Evolutionary conservation across 805 yeast species (phyloP).

Genomic region (Brettanomyces sp.): DNA sequence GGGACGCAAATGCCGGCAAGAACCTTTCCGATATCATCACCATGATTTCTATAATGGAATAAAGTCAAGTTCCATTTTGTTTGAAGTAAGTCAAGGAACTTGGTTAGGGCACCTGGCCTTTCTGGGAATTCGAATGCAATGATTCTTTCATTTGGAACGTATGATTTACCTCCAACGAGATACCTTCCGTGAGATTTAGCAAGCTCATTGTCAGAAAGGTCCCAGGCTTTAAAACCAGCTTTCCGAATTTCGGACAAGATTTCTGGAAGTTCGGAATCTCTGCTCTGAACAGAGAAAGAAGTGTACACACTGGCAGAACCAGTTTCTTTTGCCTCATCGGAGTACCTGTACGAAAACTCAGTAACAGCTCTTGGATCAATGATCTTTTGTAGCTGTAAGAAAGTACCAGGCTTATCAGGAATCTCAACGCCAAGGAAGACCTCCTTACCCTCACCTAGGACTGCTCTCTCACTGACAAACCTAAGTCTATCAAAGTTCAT

Average conservation of each 20-base stretch:
- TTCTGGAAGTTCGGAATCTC: slow-evolving; percentile 59
- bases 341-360: slow-evolving; percentile 84
- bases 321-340: slow-evolving; percentile 28
- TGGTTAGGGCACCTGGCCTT: slow-evolving; percentile 87
- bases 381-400: slow-evolving; percentile 62
- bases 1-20: slow-evolving; percentile 88
- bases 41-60: slow-evolving; percentile 96
- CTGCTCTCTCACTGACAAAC: slow-evolving; percentile 95
- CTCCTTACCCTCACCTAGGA: slow-evolving; percentile 96
- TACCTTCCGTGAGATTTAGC: slow-evolving; percentile 96
- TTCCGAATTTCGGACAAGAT: slow-evolving; percentile 51
- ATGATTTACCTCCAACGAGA: slow-evolving; percentile 84
- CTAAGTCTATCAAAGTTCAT: slow-evolving; percentile 96
- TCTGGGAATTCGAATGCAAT: slow-evolving; percentile 93
- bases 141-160: slow-evolving; percentile 65
- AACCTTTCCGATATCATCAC: slow-evolving; percentile 89
- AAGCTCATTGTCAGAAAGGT: slow-evolving; percentile 85
- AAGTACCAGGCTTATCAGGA: slow-evolving; percentile 91
- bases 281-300: slow-evolving; percentile 75
- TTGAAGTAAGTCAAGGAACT: slow-evolving; percentile 63
- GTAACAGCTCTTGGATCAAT: slow-evolving; percentile 87
- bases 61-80: slow-evolving; percentile 85
- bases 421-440: slow-evolving; percentile 84
- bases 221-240: slow-evolving; percentile 65
- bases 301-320: slow-evolving; percentile 71